These are phyloP conservation scores for Posidonia oceanica DNA, from an alignment of 116 monocot genomes.

Conservation along the genomic window DNA sequence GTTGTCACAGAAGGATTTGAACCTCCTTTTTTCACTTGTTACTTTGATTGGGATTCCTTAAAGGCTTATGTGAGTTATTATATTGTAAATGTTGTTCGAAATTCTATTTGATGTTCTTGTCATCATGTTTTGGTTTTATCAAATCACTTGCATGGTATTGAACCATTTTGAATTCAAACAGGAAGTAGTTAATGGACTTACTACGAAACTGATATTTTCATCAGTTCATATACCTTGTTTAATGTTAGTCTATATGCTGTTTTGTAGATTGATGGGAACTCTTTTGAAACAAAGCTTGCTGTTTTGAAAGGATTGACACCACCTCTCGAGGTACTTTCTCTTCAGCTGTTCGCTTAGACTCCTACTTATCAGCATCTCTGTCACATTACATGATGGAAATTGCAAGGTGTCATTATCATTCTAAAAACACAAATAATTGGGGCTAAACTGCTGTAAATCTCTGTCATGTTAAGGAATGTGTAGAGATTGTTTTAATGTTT, in stretches of 20 bases:
- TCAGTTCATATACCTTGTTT: neutral
- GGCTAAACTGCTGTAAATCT: too few species aligned
- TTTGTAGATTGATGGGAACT: conserved; percentile 78
- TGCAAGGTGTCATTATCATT: too few species aligned
- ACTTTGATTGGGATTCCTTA: conserved; percentile 65
- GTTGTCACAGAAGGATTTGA: conserved; percentile 55
- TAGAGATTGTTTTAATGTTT: too few species aligned
- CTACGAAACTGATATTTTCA: neutral
- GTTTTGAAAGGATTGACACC: conserved; percentile 30
- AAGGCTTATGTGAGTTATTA: conserved; percentile 42
- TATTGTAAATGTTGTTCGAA: neutral
- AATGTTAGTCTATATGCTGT: neutral
- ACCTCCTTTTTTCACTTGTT: conserved; percentile 56
- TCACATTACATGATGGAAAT: too few species aligned
- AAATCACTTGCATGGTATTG: neutral
- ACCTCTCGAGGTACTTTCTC: neutral
- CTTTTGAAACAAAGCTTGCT: conserved; percentile 74
- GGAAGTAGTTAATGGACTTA: neutral
- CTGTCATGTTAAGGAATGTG: too few species aligned
- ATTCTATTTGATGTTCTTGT: neutral
- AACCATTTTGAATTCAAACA: neutral
- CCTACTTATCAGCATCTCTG: too few species aligned
- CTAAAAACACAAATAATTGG: too few species aligned
- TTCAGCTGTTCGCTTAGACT: neutral
- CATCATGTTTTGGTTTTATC: neutral